Evolutionary conservation across 352 stramenopile genomes (phyloP), one percentile per base, ranked within the genome.

Genomic region (Globisporangium apiculatum): DNA sequence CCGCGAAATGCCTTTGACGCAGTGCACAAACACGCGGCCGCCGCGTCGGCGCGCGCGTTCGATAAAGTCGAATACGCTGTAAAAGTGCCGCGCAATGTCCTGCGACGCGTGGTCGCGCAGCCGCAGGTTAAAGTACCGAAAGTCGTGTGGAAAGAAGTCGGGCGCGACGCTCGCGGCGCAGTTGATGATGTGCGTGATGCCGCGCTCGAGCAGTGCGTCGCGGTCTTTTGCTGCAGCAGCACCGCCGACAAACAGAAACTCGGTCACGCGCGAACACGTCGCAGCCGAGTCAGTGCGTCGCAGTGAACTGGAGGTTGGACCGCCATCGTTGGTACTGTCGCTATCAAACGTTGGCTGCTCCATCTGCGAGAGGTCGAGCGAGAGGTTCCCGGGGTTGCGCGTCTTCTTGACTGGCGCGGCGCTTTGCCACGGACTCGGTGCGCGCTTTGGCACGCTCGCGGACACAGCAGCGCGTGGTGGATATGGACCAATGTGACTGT

Each of bases 101-200:
- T 95, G 81, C 43, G 79, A 86, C 50, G 82, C 87, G 64, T 97
- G 86, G 62, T 97, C 88, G 2, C 83, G 85, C n/a, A 97, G 72
- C n/a, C 74, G 71, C 46, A 96, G 71, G 63, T 89, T 91, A 51
- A 89, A 87, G 59, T 97, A 97, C 51, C 67, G 66, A 46, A 97
- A 96, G 0, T 88, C 74, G 15, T 87, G 60, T 0, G 87, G 84
- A 47, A 87, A 95, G 36, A 79, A 83, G 45, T 80, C 76, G 24
- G 86, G 83, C 37, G 83, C 77, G 9, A 92, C 78, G 43, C 68
- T 86, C 12, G 82, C 88, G 0, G 87, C 86, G 56, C 86, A 96
- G 56, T 97, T 97, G 64, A 97, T 86, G 42, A 97, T 70, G 65
- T 97, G 88, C 4, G 88, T 97, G 60, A 97, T 92, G 42, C 87